A percentile compares a stretch with the other conserved stretches of the same genome.
phyloP scores from a whole-genome alignment of 1,139 yeast species.

The Eremothecium sinecaudum region DNA sequence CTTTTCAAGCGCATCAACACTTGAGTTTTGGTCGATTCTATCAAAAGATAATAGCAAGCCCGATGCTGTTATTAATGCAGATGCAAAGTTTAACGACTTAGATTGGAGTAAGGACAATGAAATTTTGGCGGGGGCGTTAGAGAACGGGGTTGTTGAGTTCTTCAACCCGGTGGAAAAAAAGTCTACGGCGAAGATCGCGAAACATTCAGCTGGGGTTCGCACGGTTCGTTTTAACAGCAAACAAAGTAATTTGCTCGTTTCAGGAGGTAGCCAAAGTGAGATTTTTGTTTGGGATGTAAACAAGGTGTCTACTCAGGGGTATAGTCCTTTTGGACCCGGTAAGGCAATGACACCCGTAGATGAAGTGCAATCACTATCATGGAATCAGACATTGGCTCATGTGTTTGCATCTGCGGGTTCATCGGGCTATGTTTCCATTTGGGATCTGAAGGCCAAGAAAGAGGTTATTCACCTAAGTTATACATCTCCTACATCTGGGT shows the following conservation, averaged over 20 bases:
- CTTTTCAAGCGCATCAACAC: slow-evolving; percentile 65
- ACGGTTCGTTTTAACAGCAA: slow-evolving; percentile 70
- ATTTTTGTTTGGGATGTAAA: slow-evolving; percentile 83
- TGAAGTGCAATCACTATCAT: slow-evolving; percentile 71
- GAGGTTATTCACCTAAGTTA: slow-evolving; percentile 80
- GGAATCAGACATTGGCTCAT: slow-evolving; percentile 82
- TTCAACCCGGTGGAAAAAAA: slow-evolving; percentile 39
- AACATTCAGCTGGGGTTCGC: slow-evolving; percentile 65
- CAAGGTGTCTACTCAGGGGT: slow-evolving; percentile 33
- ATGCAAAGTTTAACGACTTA: slow-evolving; percentile 57
- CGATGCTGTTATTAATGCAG: slow-evolving; percentile 45
- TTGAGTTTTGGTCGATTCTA: slow-evolving; percentile 72
- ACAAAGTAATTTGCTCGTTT: slow-evolving; percentile 63
- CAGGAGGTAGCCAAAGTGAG: slow-evolving; percentile 85
- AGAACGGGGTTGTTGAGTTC: slow-evolving; percentile 68
- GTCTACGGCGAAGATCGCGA: slow-evolving; percentile 42
- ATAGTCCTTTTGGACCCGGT: slow-evolving; percentile 64
- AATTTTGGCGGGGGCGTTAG: slow-evolving; percentile 85
- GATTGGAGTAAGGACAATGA: slow-evolving; percentile 72
- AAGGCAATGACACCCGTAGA: slow-evolving; percentile 74
- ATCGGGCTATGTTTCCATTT: slow-evolving; percentile 78
- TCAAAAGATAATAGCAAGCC: slow-evolving; percentile 40
- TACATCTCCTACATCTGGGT: slow-evolving; percentile 38
- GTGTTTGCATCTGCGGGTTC: slow-evolving; percentile 84
- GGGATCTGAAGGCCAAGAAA: slow-evolving; percentile 84